Percentiles rank a stretch among this genome's conserved stretches.
Conservation (phyloP, 202 grass and related monocot genomes). For the Schoenoplectus triqueter region DNA sequence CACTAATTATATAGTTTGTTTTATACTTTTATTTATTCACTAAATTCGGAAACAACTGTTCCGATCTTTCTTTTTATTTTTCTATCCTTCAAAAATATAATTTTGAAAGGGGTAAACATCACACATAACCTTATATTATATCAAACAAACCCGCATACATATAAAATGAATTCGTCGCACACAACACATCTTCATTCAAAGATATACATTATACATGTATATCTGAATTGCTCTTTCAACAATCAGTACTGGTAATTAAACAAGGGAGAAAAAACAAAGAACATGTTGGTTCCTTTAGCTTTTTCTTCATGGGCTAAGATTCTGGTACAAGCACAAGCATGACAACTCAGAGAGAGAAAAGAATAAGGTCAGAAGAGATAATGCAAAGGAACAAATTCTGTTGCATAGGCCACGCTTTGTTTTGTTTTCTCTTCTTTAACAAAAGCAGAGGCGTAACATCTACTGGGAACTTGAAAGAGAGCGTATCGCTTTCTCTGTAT, state of each 20-base stretch:
- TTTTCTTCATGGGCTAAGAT: constrained; percentile 35
- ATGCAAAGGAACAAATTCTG: constrained; percentile 38
- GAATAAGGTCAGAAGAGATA: constrained; percentile 7
- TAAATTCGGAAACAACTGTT: too few relatives aligned
- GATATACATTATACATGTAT: not conserved
- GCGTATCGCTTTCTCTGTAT: constrained; percentile 1
- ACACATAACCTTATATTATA: not conserved
- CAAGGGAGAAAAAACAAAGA: constrained; percentile 23
- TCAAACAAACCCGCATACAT: not conserved
- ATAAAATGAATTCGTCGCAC: not conserved
- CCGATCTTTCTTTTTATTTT: not conserved
- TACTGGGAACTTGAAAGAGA: not conserved
- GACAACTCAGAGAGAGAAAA: constrained; percentile 19
- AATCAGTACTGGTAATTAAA: not conserved
- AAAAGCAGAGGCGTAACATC: constrained; percentile 37
- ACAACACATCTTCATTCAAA: not conserved
- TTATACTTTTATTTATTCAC: too few relatives aligned
- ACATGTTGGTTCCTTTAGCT: not conserved
- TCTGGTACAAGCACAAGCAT: constrained; percentile 22
- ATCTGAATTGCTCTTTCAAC: not conserved
- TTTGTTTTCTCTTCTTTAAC: constrained; percentile 31
- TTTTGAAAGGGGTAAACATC: not conserved
- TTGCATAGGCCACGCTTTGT: constrained; percentile 34
- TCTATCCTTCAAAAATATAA: not conserved
- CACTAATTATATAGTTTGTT: too few relatives aligned